Conservation (phyloP, 306 rosid genomes). For the Trichosanthes truncata region DNA sequence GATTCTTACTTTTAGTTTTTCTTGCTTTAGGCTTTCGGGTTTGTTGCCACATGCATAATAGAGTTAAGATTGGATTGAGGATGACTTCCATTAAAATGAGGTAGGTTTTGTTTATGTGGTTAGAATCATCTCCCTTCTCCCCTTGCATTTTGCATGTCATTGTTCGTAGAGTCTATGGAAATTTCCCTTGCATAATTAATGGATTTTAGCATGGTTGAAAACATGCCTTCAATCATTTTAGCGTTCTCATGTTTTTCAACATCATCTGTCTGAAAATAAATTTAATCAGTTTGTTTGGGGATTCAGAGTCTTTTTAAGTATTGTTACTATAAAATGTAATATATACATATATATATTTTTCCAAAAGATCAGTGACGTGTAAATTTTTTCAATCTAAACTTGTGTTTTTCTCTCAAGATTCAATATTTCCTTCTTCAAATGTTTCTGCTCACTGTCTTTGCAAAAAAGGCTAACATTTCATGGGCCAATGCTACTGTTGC, state of each 20-base stretch:
- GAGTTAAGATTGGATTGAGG: slow-evolving; percentile 1
- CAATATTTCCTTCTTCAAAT: not conserved
- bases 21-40: not conserved
- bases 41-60: slow-evolving; percentile 2
- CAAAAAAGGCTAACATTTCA: not conserved
- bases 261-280: not conserved
- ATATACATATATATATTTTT: not conserved
- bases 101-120: not conserved
- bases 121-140: not conserved
- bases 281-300: not conserved
- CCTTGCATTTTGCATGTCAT: not conserved
- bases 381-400: not conserved
- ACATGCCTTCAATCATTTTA: not conserved
- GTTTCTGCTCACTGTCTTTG: not conserved
- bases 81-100: not conserved
- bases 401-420: not conserved
- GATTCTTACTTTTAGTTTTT: slow-evolving; percentile 1
- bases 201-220: not conserved
- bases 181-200: not conserved
- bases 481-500: not conserved
- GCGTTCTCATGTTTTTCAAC: not conserved
- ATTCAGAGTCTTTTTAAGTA: not conserved
- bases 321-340: not conserved
- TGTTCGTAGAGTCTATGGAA: not conserved
- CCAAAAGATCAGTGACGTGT: not conserved